Percentiles rank a stretch among this genome's conserved stretches.
Conservation (phyloP, 306 rosid genomes). For the Casuarina equisetifolia region DNA sequence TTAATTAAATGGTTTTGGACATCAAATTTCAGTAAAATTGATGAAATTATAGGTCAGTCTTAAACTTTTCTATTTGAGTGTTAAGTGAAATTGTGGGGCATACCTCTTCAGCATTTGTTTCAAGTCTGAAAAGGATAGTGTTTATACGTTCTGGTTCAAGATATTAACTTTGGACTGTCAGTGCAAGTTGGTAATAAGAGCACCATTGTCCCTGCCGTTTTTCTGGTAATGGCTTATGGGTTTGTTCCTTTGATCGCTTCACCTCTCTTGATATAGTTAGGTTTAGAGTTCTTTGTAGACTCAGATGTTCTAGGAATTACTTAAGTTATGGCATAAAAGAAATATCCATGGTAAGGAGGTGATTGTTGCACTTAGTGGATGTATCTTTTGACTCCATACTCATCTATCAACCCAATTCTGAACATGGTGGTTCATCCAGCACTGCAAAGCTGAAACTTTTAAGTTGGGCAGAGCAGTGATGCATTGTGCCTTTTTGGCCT, state of each 20-base stretch:
- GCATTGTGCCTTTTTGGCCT: slow-evolving; percentile 56
- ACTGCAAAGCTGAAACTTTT: slow-evolving; percentile 48
- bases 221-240: slow-evolving; percentile 30
- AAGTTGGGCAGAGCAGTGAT: slow-evolving; percentile 69
- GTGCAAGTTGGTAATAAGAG: slow-evolving; percentile 24
- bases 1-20: slow-evolving; percentile 16
- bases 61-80: not conserved
- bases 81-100: slow-evolving; percentile 8
- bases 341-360: slow-evolving; percentile 72
- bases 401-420: slow-evolving; percentile 47
- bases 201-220: slow-evolving; percentile 35
- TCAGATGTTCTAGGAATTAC: slow-evolving; percentile 41
- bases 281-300: slow-evolving; percentile 42
- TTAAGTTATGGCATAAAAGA: slow-evolving; percentile 35
- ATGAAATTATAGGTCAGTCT: slow-evolving; percentile 7
- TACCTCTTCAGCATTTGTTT: slow-evolving; percentile 9
- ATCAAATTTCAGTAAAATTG: slow-evolving; percentile 19
- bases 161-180: slow-evolving; percentile 20
- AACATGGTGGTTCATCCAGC: slow-evolving; percentile 58
- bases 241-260: slow-evolving; percentile 42
- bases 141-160: slow-evolving; percentile 13
- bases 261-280: slow-evolving; percentile 34
- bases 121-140: slow-evolving; percentile 9
- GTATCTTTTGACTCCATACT: slow-evolving; percentile 25
- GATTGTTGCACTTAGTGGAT: slow-evolving; percentile 43